Evolutionary conservation across 2,329 filamentous ascomycete species (phyloP).

Genomic region (Fusarium sp.): DNA sequence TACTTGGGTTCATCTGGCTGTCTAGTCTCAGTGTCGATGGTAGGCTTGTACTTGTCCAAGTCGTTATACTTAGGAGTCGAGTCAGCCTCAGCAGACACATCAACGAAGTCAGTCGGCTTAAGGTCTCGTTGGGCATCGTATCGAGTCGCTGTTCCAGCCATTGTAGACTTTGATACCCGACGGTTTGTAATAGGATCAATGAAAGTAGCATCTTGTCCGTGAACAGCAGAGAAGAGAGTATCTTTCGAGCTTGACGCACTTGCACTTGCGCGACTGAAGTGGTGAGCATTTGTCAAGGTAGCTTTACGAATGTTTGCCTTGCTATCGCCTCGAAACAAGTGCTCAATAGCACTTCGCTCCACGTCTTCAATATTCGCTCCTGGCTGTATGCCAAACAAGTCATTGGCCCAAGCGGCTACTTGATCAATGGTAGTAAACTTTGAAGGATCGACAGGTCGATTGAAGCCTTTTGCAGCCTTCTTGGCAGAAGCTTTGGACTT

Average conservation of each 20-base stretch:
- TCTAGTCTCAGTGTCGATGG: constrained; percentile 39
- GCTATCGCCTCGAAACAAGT: constrained; percentile 51
- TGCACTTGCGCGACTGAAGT: constrained; percentile 39
- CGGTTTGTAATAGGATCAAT: constrained; percentile 71
- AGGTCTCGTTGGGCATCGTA: constrained; percentile 51
- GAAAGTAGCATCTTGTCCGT: constrained; percentile 19
- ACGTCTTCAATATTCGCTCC: constrained; percentile 56
- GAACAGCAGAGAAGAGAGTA: constrained; percentile 33
- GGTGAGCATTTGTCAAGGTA: constrained; percentile 47
- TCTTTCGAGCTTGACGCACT: constrained; percentile 34
- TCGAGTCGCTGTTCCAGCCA: constrained; percentile 17
- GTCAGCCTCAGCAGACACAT: constrained; percentile 30
- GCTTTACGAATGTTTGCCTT: constrained; percentile 45
- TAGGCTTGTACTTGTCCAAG: constrained; percentile 50
- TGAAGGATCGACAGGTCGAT: constrained; percentile 50
- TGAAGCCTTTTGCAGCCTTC: constrained; percentile 50
- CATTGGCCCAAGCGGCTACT: constrained; percentile 49
- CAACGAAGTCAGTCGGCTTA: constrained; percentile 43
- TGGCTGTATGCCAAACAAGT: constrained; percentile 50
- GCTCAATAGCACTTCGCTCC: constrained; percentile 56
- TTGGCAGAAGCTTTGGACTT: constrained; percentile 51
- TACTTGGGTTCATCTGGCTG: constrained; percentile 36
- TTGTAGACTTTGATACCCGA: constrained; percentile 50
- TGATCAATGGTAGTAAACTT: constrained; percentile 50
- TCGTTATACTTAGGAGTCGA: constrained; percentile 47